These are phyloP conservation scores for Quercus agrifolia DNA, from an alignment of 306 rosid species.

Conservation along the genomic window DNA sequence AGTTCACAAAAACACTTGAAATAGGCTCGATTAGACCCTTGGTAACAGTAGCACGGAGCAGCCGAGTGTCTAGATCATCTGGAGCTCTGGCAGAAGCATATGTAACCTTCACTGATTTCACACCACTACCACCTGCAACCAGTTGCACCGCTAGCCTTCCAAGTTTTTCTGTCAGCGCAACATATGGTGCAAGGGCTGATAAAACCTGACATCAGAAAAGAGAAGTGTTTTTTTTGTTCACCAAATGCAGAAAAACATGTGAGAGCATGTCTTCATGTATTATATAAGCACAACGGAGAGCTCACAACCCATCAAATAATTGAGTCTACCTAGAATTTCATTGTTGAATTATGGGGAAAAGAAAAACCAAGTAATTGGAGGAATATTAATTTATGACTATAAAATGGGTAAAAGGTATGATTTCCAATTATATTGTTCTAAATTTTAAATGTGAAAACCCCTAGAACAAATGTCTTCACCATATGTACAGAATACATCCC, in stretches of 20 bases:
- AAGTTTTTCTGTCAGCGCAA: conserved; percentile 84
- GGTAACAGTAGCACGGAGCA: conserved; percentile 95
- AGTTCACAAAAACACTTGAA: conserved; percentile 80
- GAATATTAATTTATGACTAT: not conserved
- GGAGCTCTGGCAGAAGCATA: conserved; percentile 88
- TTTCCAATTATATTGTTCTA: too few species aligned
- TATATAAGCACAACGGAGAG: too few species aligned
- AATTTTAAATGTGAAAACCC: not conserved
- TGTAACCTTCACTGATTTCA: conserved; percentile 80
- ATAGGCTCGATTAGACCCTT: conserved; percentile 98
- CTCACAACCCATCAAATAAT: not conserved
- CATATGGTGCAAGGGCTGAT: conserved; percentile 80
- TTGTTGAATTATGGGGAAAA: not conserved
- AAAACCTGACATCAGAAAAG: conserved; percentile 50
- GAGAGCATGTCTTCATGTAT: too few species aligned
- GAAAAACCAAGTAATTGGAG: not conserved
- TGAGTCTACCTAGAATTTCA: not conserved
- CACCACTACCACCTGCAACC: conserved; percentile 97
- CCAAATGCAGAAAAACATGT: not conserved
- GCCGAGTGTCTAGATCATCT: conserved; percentile 94
- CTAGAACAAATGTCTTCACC: not conserved
- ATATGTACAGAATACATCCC: not conserved
- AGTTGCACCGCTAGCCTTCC: conserved; percentile 95
- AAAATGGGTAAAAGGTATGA: not conserved
- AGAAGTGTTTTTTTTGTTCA: not conserved